These are phyloP conservation scores for Microsporum ferrugineum DNA, from an alignment of 2,329 filamentous ascomycete genomes.

Conservation along the genomic window DNA sequence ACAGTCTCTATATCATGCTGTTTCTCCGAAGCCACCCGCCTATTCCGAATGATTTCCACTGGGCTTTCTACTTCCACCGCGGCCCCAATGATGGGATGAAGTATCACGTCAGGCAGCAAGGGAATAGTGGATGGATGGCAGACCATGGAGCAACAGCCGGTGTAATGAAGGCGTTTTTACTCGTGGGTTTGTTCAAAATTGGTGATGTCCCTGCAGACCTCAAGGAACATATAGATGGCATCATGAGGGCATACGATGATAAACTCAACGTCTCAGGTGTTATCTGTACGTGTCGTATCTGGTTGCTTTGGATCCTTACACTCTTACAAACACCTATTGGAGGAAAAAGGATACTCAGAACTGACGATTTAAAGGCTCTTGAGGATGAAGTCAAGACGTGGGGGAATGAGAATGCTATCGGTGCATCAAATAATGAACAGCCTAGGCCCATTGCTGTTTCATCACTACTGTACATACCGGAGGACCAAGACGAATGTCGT, in stretches of 20 bases:
- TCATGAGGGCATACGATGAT: conserved; percentile 15
- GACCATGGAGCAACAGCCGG: conserved; percentile 13
- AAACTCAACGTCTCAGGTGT: conserved; percentile 14
- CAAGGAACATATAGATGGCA: conserved; percentile 13
- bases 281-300: conserved; percentile 16
- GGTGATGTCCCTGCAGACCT: conserved; percentile 12
- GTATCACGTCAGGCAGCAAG: conserved; percentile 18
- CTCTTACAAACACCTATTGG: conserved; percentile 10
- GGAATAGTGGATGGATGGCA: conserved; percentile 15
- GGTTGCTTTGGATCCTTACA: conserved; percentile 13
- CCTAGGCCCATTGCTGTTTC: conserved; percentile 14
- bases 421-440: conserved; percentile 14
- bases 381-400: conserved; percentile 17
- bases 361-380: conserved; percentile 10
- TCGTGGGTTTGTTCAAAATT: conserved; percentile 18
- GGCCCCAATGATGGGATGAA: conserved; percentile 14
- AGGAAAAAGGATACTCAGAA: neutral
- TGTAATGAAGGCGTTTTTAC: conserved; percentile 18
- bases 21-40: neutral
- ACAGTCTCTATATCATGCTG: neutral
- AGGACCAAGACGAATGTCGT: too few species aligned
- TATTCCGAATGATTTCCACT: neutral
- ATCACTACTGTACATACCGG: neutral
- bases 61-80: neutral
- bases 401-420: conserved; percentile 15